phyloP scores from a whole-genome alignment of 306 rosid genomes.

The Gynostemma pentaphyllum region DNA sequence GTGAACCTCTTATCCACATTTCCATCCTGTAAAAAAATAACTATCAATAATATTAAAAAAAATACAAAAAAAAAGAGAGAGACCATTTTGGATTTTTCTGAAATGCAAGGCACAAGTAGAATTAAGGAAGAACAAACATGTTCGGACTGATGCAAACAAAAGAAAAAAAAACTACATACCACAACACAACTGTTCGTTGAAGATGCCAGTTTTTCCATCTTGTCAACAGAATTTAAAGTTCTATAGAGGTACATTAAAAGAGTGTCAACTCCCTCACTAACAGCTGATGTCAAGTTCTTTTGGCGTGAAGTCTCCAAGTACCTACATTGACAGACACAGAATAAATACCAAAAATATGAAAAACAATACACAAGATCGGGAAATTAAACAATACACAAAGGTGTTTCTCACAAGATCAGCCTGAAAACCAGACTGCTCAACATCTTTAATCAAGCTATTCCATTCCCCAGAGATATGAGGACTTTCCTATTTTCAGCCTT shows the following conservation, averaged over 20 bases:
- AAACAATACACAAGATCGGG: not conserved
- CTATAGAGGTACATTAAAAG: conserved; percentile 83
- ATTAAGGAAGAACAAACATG: not conserved
- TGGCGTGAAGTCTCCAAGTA: conserved; percentile 74
- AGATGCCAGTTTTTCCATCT: conserved; percentile 90
- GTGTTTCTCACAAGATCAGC: no score
- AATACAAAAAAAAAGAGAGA: no score
- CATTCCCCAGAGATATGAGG: no score
- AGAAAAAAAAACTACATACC: conserved; percentile 40
- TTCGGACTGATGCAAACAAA: not conserved
- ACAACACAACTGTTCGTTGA: conserved; percentile 79
- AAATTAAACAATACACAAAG: not conserved
- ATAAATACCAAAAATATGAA: conserved; percentile 3
- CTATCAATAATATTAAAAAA: not conserved
- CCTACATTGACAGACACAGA: conserved; percentile 30
- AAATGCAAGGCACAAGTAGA: not conserved
- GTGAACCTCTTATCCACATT: not conserved
- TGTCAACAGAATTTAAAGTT: conserved; percentile 57
- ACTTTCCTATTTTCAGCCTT: no score
- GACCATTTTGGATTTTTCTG: not conserved
- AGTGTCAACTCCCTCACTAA: conserved; percentile 90
- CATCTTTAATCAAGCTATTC: no score
- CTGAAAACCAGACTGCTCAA: no score
- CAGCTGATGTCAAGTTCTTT: conserved; percentile 39
- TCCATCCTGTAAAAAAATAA: not conserved